phyloP scores from a whole-genome alignment of 345 rosid species.

The Hibiscus trionum region DNA sequence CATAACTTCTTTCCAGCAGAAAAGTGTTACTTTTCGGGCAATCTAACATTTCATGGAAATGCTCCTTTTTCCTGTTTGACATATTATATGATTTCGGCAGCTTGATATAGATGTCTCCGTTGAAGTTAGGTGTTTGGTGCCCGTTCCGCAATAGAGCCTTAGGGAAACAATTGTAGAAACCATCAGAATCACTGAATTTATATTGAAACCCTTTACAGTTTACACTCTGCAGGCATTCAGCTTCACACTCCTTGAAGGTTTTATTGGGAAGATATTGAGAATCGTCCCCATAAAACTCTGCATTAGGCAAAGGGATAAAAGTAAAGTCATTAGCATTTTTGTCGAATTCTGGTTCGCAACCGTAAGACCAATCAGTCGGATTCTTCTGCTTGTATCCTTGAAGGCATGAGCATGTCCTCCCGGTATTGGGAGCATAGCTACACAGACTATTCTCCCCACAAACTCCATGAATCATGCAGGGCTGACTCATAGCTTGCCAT shows the following conservation, averaged over 20 bases:
- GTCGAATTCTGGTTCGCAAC: conserved; percentile 22
- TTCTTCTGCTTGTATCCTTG: conserved; percentile 23
- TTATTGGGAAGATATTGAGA: background rate
- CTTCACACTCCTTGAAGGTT: conserved; percentile 17
- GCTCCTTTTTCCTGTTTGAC: no score
- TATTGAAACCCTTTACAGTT: conserved; percentile 23
- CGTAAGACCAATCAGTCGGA: conserved; percentile 20
- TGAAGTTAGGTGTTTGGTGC: background rate
- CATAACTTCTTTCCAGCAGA: background rate
- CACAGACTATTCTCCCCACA: conserved; percentile 30
- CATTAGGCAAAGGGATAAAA: conserved; percentile 10
- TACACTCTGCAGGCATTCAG: conserved; percentile 12
- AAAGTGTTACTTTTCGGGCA: background rate
- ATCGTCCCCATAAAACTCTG: conserved; percentile 32
- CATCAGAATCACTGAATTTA: background rate
- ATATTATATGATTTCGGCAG: background rate
- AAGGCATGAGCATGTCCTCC: conserved; percentile 10
- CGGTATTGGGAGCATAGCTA: conserved; percentile 14
- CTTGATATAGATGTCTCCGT: background rate
- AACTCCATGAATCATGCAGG: conserved; percentile 22
- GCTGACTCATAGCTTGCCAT: conserved; percentile 4
- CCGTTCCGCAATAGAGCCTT: background rate
- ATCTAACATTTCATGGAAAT: no score
- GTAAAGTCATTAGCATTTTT: background rate
- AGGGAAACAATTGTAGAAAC: background rate